Percentiles rank a stretch among this genome's conserved stretches.
Conservation (phyloP, 2,329 filamentous ascomycete genomes). For the Pseudogymnoascus sp. region DNA sequence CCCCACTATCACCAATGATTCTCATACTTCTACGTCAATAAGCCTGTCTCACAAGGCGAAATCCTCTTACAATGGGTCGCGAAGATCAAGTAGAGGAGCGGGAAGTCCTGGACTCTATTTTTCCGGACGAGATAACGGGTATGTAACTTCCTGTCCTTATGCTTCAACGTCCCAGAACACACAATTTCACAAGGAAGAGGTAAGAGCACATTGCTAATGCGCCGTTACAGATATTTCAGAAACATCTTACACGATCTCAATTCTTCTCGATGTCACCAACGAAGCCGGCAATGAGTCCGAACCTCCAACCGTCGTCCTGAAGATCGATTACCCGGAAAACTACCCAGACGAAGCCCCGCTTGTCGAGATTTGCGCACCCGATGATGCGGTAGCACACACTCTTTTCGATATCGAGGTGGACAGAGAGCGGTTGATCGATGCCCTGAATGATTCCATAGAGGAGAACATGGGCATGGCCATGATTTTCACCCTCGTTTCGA, state of each 20-base stretch:
- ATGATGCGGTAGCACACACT: conserved; percentile 60
- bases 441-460: conserved; percentile 67
- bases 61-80: conserved; percentile 45
- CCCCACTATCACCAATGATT: conserved; percentile 9
- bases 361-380: conserved; percentile 70
- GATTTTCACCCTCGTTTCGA: conserved; percentile 84
- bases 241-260: conserved; percentile 76
- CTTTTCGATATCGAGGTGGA: conserved; percentile 76
- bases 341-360: conserved; percentile 84
- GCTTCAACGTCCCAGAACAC: background rate
- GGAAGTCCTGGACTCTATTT: conserved; percentile 96
- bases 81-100: conserved; percentile 95
- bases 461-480: conserved; percentile 97
- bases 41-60: conserved; percentile 7
- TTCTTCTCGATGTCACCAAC: conserved; percentile 70
- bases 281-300: conserved; percentile 56
- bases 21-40: conserved; percentile 7
- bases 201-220: background rate
- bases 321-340: conserved; percentile 78
- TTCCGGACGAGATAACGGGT: conserved; percentile 95
- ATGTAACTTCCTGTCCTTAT: conserved; percentile 18
- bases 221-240: conserved; percentile 66
- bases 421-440: conserved; percentile 63
- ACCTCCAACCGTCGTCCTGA: conserved; percentile 67
- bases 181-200: background rate